These are phyloP conservation scores for Ascosphaera aggregata DNA, from an alignment of 2,329 filamentous ascomycete genomes.

Conservation along the genomic window DNA sequence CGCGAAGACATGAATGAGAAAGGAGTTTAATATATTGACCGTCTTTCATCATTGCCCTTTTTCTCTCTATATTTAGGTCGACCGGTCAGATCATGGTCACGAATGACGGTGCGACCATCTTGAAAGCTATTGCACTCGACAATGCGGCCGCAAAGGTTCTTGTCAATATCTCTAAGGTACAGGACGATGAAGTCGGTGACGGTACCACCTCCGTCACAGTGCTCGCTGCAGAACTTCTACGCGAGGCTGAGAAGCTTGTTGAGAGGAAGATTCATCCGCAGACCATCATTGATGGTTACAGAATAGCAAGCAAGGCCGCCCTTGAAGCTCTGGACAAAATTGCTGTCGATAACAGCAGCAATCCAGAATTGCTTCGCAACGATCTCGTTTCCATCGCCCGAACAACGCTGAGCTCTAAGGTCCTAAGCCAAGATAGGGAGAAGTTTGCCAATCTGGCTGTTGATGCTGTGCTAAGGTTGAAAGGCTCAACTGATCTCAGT, in stretches of 20 bases:
- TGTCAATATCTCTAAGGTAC: constrained; percentile 98
- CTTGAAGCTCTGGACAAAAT: constrained; percentile 61
- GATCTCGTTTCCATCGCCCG: constrained; percentile 78
- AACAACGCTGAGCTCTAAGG: constrained; percentile 93
- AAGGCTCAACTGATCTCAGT: constrained; percentile 76
- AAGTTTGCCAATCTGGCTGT: constrained; percentile 79
- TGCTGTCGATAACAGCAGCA: constrained; percentile 75
- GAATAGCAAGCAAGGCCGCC: constrained; percentile 83
- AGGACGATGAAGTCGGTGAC: constrained; percentile 96
- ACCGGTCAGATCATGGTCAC: constrained; percentile 97
- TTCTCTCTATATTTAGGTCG: constrained; percentile 31
- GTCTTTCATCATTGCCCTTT: constrained; percentile 5
- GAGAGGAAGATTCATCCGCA: constrained; percentile 98
- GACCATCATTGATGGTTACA: constrained; percentile 97
- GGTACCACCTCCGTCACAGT: constrained; percentile 97
- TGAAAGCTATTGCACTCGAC: constrained; percentile 95
- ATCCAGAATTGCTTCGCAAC: constrained; percentile 61
- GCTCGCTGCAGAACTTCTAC: constrained; percentile 76
- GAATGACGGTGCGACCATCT: constrained; percentile 93
- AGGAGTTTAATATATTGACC: constrained; percentile 6
- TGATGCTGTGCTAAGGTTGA: constrained; percentile 75
- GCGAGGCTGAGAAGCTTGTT: constrained; percentile 91
- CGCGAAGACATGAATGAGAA: constrained; percentile 3
- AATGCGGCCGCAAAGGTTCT: constrained; percentile 96
- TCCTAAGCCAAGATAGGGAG: constrained; percentile 70